A percentile compares a stretch with the other conserved stretches of the same genome.
Conservation (phyloP, 495 filamentous ascomycete species). For the Penicillium angulare region DNA sequence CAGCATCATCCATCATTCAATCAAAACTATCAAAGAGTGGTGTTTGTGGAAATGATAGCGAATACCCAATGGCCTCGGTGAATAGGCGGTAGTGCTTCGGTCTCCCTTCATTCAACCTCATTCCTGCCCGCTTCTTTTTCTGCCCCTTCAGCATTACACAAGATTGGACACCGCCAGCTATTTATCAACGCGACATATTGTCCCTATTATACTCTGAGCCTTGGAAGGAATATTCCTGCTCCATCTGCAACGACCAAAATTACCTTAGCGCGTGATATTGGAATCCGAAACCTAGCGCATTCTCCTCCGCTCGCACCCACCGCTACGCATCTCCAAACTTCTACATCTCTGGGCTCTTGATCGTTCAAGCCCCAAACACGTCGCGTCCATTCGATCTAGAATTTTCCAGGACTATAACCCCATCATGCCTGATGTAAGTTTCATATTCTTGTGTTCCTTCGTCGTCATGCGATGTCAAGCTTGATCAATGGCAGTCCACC, state of each 20-base stretch:
- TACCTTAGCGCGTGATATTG: too few species aligned
- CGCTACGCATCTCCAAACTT: too few species aligned
- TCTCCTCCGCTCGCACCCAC: too few species aligned
- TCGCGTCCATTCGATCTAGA: not conserved
- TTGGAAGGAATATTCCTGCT: too few species aligned
- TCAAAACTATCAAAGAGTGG: too few species aligned
- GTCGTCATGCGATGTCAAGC: not conserved
- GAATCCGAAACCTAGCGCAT: too few species aligned
- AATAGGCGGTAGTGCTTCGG: not conserved
- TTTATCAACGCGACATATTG: not conserved
- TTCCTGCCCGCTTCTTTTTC: not conserved
- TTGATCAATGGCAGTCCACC: not conserved
- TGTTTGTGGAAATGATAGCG: too few species aligned
- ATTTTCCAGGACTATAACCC: not conserved
- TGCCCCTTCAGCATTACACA: not conserved
- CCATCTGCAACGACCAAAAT: too few species aligned
- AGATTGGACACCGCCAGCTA: not conserved
- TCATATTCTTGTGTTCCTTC: not conserved
- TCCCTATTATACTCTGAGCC: not conserved
- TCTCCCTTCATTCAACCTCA: not conserved
- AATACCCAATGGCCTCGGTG: too few species aligned
- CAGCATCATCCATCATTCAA: too few species aligned
- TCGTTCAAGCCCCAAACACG: too few species aligned
- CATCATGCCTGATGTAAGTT: constrained; percentile 50
- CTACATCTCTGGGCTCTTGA: not conserved